These are phyloP conservation scores for Polyplosphaeria fusca DNA, from an alignment of 495 filamentous ascomycete genomes.

Conservation along the genomic window DNA sequence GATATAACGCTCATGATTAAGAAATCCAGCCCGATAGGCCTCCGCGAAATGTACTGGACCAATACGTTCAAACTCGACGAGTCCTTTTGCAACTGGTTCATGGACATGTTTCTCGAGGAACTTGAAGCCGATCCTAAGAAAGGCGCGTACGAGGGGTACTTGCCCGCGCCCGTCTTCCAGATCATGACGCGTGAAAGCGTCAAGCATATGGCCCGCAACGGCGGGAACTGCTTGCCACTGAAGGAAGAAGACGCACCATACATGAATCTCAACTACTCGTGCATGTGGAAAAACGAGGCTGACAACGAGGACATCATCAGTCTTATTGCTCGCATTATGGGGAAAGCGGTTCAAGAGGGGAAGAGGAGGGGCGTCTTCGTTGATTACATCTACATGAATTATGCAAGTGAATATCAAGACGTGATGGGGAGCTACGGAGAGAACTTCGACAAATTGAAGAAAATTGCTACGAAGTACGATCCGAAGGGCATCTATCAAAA, in stretches of 20 bases:
- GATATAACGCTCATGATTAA: background rate
- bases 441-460: conserved; percentile 39
- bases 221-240: conserved; percentile 6
- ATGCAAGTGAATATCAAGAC: conserved; percentile 16
- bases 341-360: background rate
- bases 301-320: conserved; percentile 9
- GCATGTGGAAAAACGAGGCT: conserved; percentile 1
- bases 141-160: background rate
- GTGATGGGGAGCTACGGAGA: conserved; percentile 37
- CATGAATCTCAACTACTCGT: background rate
- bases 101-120: conserved; percentile 2
- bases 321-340: background rate
- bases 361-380: background rate
- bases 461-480: conserved; percentile 43
- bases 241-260: conserved; percentile 1
- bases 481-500: conserved; percentile 39
- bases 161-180: conserved; percentile 1
- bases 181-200: conserved; percentile 2
- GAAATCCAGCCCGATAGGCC: background rate
- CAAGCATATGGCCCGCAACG: conserved; percentile 5
- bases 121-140: background rate
- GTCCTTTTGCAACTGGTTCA: background rate
- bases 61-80: conserved; percentile 9
- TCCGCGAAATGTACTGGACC: conserved; percentile 9
- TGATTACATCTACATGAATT: conserved; percentile 20